These are phyloP conservation scores for Clarireedia sp. DNA, from an alignment of 2,329 filamentous ascomycete genomes.

Conservation along the genomic window DNA sequence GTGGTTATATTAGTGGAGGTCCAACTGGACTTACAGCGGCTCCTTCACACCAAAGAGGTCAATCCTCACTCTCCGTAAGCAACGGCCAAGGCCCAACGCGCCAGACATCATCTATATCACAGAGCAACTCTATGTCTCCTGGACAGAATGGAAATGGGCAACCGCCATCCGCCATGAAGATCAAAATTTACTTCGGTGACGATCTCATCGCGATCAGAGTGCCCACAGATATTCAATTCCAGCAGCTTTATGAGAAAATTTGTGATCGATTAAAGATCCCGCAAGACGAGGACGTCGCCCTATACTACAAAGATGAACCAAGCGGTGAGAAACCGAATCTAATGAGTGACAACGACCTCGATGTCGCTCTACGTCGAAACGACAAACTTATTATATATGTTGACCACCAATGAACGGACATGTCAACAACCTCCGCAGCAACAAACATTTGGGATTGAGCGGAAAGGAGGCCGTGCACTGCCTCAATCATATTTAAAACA, in stretches of 20 bases:
- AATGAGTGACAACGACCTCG: slow-evolving; percentile 72
- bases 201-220: slow-evolving; percentile 90
- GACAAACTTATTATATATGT: slow-evolving; percentile 79
- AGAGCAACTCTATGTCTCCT: slow-evolving; percentile 48
- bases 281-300: slow-evolving; percentile 59
- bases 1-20: slow-evolving; percentile 44
- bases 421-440: neutral
- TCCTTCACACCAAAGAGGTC: slow-evolving; percentile 35
- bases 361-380: slow-evolving; percentile 72
- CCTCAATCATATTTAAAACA: slow-evolving; percentile 3
- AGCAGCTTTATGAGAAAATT: slow-evolving; percentile 75
- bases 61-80: slow-evolving; percentile 31
- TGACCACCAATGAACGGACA: slow-evolving; percentile 32
- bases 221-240: slow-evolving; percentile 68
- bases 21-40: slow-evolving; percentile 47
- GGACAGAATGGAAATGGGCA: slow-evolving; percentile 33
- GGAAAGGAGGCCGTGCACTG: slow-evolving; percentile 2
- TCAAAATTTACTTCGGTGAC: slow-evolving; percentile 90
- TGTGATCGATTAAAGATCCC: slow-evolving; percentile 72
- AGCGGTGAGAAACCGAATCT: slow-evolving; percentile 63
- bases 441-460: neutral
- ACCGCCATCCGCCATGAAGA: slow-evolving; percentile 59
- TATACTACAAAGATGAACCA: slow-evolving; percentile 78
- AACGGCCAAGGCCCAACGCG: slow-evolving; percentile 21
- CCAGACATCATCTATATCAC: slow-evolving; percentile 34